Evolutionary conservation across 305 asterid genomes (phyloP).

Genomic region (Ruellia speciosa): DNA sequence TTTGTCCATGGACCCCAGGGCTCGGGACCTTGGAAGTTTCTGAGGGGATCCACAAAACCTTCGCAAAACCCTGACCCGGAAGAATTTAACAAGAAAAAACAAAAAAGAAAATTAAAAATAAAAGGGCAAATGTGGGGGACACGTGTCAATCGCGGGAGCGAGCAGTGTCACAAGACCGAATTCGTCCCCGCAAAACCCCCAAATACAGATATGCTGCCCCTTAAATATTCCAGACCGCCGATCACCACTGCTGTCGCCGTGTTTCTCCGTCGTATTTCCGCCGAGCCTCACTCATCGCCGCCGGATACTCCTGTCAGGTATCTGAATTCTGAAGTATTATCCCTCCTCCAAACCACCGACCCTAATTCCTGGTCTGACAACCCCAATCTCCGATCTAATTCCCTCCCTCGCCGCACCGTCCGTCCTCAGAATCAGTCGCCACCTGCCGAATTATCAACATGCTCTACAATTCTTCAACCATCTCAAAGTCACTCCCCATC

Average conservation of each 20-base stretch:
- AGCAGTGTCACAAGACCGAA: no score
- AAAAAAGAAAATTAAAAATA: no score
- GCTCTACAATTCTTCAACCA: conserved; percentile 48
- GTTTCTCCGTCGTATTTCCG: conserved; percentile 29
- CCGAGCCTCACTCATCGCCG: conserved; percentile 21
- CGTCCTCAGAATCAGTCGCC: conserved; percentile 55
- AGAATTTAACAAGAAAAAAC: no score
- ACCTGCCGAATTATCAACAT: conserved; percentile 41
- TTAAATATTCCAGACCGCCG: conserved; percentile 26
- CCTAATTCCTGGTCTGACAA: conserved; percentile 48
- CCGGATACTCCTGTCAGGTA: conserved; percentile 20
- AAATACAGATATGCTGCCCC: conserved; percentile 7
- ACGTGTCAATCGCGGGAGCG: no score
- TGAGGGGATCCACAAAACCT: no score
- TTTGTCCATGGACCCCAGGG: no score
- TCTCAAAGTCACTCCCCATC: conserved; percentile 27
- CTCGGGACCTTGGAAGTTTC: no score
- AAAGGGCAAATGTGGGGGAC: no score
- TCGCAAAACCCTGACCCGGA: no score
- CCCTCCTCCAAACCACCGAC: conserved; percentile 44
- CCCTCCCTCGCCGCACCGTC: conserved; percentile 34
- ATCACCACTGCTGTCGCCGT: conserved; percentile 25
- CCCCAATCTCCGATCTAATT: conserved; percentile 42
- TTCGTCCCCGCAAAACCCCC: not conserved
- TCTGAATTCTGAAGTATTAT: conserved; percentile 29